These are phyloP conservation scores for Phylloporus scabripes DNA, from an alignment of 768 basidiomycete species.

Conservation along the genomic window DNA sequence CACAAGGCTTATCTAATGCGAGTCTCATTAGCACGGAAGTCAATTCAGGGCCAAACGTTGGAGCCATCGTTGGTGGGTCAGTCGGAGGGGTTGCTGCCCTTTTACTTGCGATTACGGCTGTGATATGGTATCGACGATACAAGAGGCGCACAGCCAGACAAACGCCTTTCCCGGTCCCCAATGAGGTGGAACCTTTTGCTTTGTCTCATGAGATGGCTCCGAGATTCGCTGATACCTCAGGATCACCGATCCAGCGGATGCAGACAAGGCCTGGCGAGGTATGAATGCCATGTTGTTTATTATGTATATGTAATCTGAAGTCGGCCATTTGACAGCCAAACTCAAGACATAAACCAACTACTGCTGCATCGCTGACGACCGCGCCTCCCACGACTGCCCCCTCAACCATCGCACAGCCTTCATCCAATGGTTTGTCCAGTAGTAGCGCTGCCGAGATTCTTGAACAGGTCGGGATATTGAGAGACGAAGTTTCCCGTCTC, in stretches of 20 bases:
- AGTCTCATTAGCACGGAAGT: not conserved
- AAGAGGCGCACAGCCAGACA: not conserved
- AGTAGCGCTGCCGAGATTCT: not conserved
- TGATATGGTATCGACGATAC: constrained; percentile 6
- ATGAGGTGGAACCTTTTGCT: constrained; percentile 5
- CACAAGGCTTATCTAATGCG: not conserved
- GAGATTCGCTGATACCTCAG: not conserved
- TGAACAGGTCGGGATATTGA: not conserved
- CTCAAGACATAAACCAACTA: not conserved
- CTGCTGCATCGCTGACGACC: too few relatives aligned
- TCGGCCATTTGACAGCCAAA: not conserved
- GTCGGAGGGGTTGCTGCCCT: constrained; percentile 2
- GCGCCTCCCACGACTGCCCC: too few relatives aligned
- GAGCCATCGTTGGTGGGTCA: constrained; percentile 1
- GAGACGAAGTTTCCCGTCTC: constrained; percentile 10
- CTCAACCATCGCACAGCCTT: not conserved
- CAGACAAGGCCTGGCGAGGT: not conserved
- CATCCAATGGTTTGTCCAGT: not conserved
- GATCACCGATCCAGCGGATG: not conserved
- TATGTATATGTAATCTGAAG: not conserved
- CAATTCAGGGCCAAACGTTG: not conserved
- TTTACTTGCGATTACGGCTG: not conserved
- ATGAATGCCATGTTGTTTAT: not conserved
- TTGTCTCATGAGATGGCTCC: not conserved
- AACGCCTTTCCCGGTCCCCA: not conserved